Conservation (phyloP, 108 stramenopile species). For the Hondaea fermentalgiana region DNA sequence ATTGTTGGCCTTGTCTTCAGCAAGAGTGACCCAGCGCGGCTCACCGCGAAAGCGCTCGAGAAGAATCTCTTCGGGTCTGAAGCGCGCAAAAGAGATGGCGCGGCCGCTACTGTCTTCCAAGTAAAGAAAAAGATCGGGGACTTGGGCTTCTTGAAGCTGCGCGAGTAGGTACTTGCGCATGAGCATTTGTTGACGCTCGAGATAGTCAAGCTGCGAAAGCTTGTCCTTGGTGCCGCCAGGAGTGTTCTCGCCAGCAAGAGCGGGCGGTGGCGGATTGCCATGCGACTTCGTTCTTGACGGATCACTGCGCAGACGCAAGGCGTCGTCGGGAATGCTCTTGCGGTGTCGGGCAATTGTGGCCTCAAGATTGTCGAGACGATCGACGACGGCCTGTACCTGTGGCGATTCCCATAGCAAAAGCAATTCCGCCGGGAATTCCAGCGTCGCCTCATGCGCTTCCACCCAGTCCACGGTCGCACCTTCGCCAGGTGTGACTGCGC, state of each 20-base stretch:
- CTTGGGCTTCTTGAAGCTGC: conserved; percentile 16
- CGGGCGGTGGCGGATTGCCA: neutral
- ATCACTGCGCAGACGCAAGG: neutral
- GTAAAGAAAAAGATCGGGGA: conserved; percentile 49
- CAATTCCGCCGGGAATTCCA: neutral
- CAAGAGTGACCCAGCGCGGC: conserved; percentile 35
- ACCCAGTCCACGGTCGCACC: neutral
- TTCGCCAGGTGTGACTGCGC: neutral
- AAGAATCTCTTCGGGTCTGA: conserved; percentile 24
- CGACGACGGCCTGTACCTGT: neutral
- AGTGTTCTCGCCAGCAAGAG: neutral
- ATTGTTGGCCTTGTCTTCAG: conserved; percentile 27
- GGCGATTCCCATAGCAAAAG: neutral
- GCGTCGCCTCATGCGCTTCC: neutral
- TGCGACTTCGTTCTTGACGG: neutral
- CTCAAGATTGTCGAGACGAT: neutral
- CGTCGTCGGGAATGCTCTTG: neutral
- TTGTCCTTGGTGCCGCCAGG: neutral
- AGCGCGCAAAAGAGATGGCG: neutral
- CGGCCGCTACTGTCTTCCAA: neutral
- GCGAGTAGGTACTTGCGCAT: neutral
- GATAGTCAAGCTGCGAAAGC: neutral
- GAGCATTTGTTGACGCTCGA: neutral
- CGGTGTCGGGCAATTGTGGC: neutral
- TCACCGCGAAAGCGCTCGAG: conserved; percentile 15